Percentiles rank a stretch among this genome's conserved stretches.
phyloP scores from a whole-genome alignment of 202 grass and related monocot genomes.

The Schoenoplectus tabernaemontani region DNA sequence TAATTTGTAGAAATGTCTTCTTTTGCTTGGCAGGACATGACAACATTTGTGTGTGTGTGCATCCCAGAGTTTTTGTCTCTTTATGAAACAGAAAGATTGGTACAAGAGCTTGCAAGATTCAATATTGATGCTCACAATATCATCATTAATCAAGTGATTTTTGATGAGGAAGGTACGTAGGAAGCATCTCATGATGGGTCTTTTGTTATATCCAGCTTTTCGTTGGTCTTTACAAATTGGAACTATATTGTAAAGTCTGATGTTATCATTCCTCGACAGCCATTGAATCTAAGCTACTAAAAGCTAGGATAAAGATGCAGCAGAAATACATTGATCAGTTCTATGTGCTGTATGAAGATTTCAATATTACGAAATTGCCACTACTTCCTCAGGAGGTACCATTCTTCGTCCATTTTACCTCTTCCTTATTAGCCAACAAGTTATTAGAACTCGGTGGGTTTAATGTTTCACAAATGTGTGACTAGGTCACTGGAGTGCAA shows the following conservation, averaged over 20 bases:
- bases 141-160: conserved; percentile 98
- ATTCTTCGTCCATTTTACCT: not conserved
- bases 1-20: conserved; percentile 10
- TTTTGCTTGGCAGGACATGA: conserved; percentile 71
- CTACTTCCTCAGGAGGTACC: conserved; percentile 87
- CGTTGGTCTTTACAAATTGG: not conserved
- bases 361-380: conserved; percentile 94
- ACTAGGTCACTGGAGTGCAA: conserved; percentile 84
- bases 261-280: conserved; percentile 33
- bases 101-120: conserved; percentile 95
- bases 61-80: conserved; percentile 99
- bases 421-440: not conserved
- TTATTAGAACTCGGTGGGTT: not conserved
- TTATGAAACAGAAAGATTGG: conserved; percentile 99
- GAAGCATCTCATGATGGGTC: not conserved
- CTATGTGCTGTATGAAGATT: conserved; percentile 92
- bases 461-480: not conserved
- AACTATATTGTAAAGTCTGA: conserved; percentile 10
- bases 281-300: conserved; percentile 82
- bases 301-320: conserved; percentile 88
- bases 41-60: conserved; percentile 96
- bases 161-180: conserved; percentile 78
- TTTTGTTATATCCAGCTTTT: not conserved
- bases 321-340: conserved; percentile 95
- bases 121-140: conserved; percentile 96